Base-by-base conservation (phyloP, 768 basidiomycete species). In the Rhodotorula diobovata region DNA sequence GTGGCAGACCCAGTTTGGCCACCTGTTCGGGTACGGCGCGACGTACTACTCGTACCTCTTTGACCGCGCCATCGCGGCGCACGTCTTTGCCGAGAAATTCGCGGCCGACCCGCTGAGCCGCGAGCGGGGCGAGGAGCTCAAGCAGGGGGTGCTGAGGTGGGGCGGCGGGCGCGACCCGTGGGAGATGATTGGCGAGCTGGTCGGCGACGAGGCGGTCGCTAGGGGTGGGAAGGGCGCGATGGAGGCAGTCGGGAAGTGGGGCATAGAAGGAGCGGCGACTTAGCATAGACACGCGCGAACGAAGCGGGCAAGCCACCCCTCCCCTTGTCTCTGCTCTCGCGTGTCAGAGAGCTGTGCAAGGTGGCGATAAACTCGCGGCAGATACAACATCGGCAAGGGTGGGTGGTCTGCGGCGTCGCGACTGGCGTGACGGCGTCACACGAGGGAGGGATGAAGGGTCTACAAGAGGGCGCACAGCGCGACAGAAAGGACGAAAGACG, bases 1-100 rank as follows among this genome's bases (percentile, higher is more conserved):
- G 0, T 93, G 93, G 84, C 96, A 98, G 78, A 93, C 93, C 0
- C 92, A 94, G 76, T 99, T 99, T 75, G 90, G 91, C 0, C 96
- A 99, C 79, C 82, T 99, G 11, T 94, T 89, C 77, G 93, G 94
- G 5, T 99, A 99, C 76, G 94, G 95, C 11, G 93, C 95, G 23
- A 96, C 93, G 0, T 99, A 99, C 73, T 99, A 99, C 77, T 93
- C 93, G 7, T 99, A 99, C 79, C 84, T 97, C 21, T 94, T 99
- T 75, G 96, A 98, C 75, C 87, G 94, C 10, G 93, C 93, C 9
- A 96, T 99, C 69, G 95, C 96, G 0, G 90, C 90, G 12, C 85
- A 89, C n/a, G 88, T 97, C 0, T 99, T 91, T 90, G 80, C 82
- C 18, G 85, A 86, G 18, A 82, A 95, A 0, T 98, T 98, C 77